phyloP scores from a whole-genome alignment of 129 eudicot species.

The Silybum marianum region DNA sequence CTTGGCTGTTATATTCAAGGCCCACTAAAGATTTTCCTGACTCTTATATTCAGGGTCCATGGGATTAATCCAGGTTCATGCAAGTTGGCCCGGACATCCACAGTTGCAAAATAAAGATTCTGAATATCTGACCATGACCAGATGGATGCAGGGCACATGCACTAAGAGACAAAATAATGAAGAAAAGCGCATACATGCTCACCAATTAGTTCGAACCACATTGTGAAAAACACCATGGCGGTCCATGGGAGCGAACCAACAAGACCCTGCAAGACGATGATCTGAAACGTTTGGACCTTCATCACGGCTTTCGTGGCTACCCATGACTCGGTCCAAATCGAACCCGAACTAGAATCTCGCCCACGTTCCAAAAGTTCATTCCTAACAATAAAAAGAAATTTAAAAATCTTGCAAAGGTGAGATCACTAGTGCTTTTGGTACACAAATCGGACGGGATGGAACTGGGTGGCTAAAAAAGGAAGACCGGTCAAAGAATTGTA shows the following conservation, averaged over 20 bases:
- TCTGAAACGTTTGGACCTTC: conserved; percentile 84
- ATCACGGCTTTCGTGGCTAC: conserved; percentile 73
- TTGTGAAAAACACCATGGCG: conserved; percentile 85
- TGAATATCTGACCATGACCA: not conserved
- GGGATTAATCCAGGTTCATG: too few species aligned
- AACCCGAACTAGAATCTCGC: conserved; percentile 40
- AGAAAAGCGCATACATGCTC: conserved; percentile 34
- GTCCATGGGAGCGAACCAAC: conserved; percentile 98
- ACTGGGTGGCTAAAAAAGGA: too few species aligned
- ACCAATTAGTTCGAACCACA: conserved; percentile 98
- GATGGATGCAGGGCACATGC: not conserved
- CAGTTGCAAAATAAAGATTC: too few species aligned
- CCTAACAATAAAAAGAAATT: conserved; percentile 35
- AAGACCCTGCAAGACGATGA: conserved; percentile 93
- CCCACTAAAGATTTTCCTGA: too few species aligned
- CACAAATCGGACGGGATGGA: too few species aligned
- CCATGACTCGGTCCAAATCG: conserved; percentile 88
- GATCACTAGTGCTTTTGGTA: not conserved
- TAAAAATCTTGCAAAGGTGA: not conserved
- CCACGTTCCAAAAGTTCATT: conserved; percentile 53
- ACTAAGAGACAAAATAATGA: not conserved
- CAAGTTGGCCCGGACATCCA: too few species aligned
- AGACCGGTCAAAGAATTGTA: too few species aligned
- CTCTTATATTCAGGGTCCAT: too few species aligned
- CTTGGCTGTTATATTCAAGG: too few species aligned